Conservation (phyloP, 257 asterid species). For the Nicotiana noctiflora region DNA sequence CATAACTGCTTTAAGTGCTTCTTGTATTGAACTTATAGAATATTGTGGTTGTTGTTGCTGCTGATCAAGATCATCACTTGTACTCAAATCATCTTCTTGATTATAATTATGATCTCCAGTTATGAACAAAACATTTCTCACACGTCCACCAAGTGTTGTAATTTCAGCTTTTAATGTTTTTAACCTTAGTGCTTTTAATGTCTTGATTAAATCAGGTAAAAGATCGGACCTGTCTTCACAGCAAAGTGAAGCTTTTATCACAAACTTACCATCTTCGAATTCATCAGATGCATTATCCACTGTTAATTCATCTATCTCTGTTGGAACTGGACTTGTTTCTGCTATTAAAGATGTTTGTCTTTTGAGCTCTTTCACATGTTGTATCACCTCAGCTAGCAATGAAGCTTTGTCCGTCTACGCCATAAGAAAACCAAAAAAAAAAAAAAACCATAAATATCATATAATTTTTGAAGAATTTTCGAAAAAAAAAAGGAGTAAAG, state of each 20-base stretch:
- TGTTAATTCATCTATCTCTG: constrained; percentile 62
- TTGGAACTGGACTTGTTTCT: constrained; percentile 54
- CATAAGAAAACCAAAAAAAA: neutral
- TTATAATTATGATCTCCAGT: constrained; percentile 34
- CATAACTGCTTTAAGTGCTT: constrained; percentile 72
- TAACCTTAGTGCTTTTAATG: constrained; percentile 55
- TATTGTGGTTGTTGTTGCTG: constrained; percentile 23
- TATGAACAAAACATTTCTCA: constrained; percentile 65
- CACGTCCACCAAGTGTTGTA: constrained; percentile 73
- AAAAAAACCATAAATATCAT: neutral
- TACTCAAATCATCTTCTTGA: neutral
- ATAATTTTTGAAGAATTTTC: neutral
- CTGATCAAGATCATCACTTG: neutral
- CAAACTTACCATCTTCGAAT: constrained; percentile 42
- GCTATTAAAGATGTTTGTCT: constrained; percentile 60
- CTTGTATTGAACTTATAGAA: constrained; percentile 52
- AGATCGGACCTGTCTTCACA: constrained; percentile 83
- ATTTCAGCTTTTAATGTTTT: constrained; percentile 73
- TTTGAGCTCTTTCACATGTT: constrained; percentile 80
- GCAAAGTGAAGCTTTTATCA: constrained; percentile 73
- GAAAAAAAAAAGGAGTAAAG: too few relatives aligned
- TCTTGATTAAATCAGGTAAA: constrained; percentile 67
- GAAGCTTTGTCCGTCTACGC: constrained; percentile 84
- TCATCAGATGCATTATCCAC: constrained; percentile 57
- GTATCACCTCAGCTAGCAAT: constrained; percentile 82